Evolutionary conservation across 2,329 filamentous ascomycete genomes (phyloP), one percentile per base, ranked within the genome.

Genomic region (Metarhizium album): DNA sequence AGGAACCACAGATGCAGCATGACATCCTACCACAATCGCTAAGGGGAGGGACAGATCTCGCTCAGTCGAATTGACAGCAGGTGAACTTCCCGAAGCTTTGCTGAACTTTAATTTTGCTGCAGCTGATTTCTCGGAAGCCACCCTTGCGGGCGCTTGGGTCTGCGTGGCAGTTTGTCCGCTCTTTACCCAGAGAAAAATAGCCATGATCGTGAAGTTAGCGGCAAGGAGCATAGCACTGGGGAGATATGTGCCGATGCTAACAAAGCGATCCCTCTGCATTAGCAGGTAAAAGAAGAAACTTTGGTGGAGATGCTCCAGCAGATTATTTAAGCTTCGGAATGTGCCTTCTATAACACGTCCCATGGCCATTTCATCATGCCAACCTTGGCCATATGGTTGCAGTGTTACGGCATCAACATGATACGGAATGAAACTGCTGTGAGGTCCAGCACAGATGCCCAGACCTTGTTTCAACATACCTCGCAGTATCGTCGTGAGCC

Each of bases 261-360:
- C 93, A 64, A 98, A 98, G 11, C 90, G 83, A 60, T 93, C 87
- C 29, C 84, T 80, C 58, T 94, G 85, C 81, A 97, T 90, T 43
- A 98, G 76, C 48, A 98, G 74, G 66, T 98, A 98, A 71, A 98
- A 97, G 78, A 98, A 98, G 74, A 98, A 98, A 66, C 90, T 96
- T 70, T 98, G 93, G 65, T 98, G 93, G 54, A 98, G 76, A 65
- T 98, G 90, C 70, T 98, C 93, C 31, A 98, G 78, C 52, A 98
- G 72, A 63, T 98, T 98, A 71, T 98, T 98, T 67, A 98, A 73
- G 65, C 89, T 95, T 60, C 93, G 79, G 66, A 95, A 95, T 3
- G 93, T 79, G 60, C 90, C 90, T 70, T 98, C 93, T 4, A 97
- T 77, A 0, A 90, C 84, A 50, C 90, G 79, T 5, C 93, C 93